Evolutionary conservation across 257 asterid species (phyloP).

Genomic region (Scutellaria galericulata): DNA sequence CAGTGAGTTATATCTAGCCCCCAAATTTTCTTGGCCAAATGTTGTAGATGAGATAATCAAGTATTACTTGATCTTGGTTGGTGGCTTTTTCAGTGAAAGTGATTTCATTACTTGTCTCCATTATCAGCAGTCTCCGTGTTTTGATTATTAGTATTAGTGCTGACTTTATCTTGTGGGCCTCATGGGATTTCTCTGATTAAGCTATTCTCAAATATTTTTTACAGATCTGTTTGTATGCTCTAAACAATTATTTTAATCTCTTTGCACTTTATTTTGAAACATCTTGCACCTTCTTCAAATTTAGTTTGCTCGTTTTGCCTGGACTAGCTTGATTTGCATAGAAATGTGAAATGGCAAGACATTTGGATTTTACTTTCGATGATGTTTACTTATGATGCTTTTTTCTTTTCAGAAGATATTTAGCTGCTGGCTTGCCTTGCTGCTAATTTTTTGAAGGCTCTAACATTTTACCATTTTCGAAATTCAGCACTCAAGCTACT

Average conservation of each 20-base stretch:
- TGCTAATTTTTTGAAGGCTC: constrained; percentile 31
- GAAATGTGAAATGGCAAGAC: constrained; percentile 23
- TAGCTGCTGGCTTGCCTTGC: constrained; percentile 30
- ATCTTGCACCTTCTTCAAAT: constrained; percentile 19
- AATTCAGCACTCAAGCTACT: background rate
- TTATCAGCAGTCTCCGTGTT: constrained; percentile 33
- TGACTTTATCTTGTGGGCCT: constrained; percentile 55
- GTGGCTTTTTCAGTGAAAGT: constrained; percentile 54
- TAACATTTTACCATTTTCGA: background rate
- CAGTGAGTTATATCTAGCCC: constrained; percentile 14
- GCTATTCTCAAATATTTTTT: constrained; percentile 11
- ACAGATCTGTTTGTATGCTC: constrained; percentile 39
- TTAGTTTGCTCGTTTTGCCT: background rate
- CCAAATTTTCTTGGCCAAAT: constrained; percentile 18
- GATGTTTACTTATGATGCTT: constrained; percentile 24
- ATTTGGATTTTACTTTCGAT: constrained; percentile 10
- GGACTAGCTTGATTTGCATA: constrained; percentile 32
- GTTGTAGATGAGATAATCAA: constrained; percentile 35
- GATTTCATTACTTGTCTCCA: constrained; percentile 55
- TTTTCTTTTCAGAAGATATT: constrained; percentile 31
- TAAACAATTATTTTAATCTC: constrained; percentile 33
- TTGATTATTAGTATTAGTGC: constrained; percentile 37
- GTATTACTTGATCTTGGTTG: constrained; percentile 35
- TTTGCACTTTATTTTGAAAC: constrained; percentile 30
- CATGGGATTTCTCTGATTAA: constrained; percentile 39